Evolutionary conservation across 1,284 basidiomycete genomes (phyloP), one percentile per base, ranked within the genome.

Genomic region (Rhodotorula sp.): DNA sequence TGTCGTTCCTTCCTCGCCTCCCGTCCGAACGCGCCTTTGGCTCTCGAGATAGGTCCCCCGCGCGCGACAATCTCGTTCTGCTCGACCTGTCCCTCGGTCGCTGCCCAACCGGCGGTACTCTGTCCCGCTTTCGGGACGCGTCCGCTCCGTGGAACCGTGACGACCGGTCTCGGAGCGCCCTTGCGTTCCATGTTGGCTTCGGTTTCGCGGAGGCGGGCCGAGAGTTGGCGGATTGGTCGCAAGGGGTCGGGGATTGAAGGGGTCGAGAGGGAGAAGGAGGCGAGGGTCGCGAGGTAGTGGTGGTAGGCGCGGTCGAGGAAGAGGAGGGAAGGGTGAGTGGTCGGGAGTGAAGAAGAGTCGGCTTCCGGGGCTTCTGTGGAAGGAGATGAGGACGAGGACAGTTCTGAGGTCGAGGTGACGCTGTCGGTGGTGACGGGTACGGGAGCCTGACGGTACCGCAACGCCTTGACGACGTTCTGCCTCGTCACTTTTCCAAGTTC

Each of bases 271-370:
- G 60, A 45, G 62, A 76, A 66, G 12, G 62, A 24, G 33, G 75
- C 75, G 64, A 76, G 70, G n/a, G 60, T 49, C 4, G 51, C 42
- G 56, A 76, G 70, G 70, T 76, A 76, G 70, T 76, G 75, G 64
- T 76, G 72, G 68, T 74, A 66, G 15, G 70, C 57, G n/a, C 72
- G 66, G 62, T 74, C 64, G 60, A 76, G 72, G 73, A 76, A 76
- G 44, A 65, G 60, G 48, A 60, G 61, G n/a, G 69, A 33, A 33
- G 72, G 69, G 62, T 67, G 69, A 0, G 57, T 26, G 6, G 30
- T 51, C 17, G 51, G 22, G 8, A 45, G 0, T 18, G 58, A 6
- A 6, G 66, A 26, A 18, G 29, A 10, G 7, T 46, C 33, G 33
- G 44, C 22, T 8, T n/a, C 49, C 15, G 53, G 18, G 3, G 44